Evolutionary conservation across 2,329 filamentous ascomycete species (phyloP).

Genomic region (Microcera coccophila): DNA sequence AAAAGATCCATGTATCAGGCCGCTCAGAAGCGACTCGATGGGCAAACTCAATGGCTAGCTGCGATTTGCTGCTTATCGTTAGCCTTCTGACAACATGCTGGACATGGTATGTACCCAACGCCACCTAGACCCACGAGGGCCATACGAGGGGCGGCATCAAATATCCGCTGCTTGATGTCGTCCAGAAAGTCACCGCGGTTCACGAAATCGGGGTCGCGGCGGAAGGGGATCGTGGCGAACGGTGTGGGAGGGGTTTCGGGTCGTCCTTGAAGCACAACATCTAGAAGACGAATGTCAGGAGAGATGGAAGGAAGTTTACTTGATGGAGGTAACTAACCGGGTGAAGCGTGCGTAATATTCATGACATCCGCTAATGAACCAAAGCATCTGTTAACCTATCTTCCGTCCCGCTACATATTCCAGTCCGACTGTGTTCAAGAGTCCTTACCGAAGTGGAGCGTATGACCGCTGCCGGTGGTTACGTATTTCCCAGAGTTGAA

Average conservation of each 20-base stretch:
- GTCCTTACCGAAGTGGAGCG: too few species aligned
- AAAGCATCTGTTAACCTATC: too few species aligned
- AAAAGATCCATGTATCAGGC: conserved; percentile 34
- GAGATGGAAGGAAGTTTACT: too few species aligned
- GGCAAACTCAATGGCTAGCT: conserved; percentile 35
- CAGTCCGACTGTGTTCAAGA: too few species aligned
- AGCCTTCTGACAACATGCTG: neutral
- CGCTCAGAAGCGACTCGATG: conserved; percentile 25
- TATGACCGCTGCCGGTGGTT: too few species aligned
- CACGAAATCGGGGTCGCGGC: conserved; percentile 30
- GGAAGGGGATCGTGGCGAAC: conserved; percentile 24
- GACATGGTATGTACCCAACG: conserved; percentile 17
- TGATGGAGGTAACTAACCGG: too few species aligned
- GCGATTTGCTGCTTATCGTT: conserved; percentile 17
- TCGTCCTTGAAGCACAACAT: too few species aligned
- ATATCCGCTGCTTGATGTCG: conserved; percentile 20
- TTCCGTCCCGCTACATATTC: too few species aligned
- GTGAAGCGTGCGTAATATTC: too few species aligned
- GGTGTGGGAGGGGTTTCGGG: neutral
- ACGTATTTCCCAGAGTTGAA: too few species aligned
- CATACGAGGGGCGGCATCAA: conserved; percentile 15
- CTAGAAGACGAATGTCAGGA: too few species aligned
- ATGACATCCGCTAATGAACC: too few species aligned
- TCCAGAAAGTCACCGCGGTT: conserved; percentile 25
- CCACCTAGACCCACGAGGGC: conserved; percentile 36